Evolutionary conservation across 2,329 filamentous ascomycete genomes (phyloP).

Genomic region (Ophiostoma ips): DNA sequence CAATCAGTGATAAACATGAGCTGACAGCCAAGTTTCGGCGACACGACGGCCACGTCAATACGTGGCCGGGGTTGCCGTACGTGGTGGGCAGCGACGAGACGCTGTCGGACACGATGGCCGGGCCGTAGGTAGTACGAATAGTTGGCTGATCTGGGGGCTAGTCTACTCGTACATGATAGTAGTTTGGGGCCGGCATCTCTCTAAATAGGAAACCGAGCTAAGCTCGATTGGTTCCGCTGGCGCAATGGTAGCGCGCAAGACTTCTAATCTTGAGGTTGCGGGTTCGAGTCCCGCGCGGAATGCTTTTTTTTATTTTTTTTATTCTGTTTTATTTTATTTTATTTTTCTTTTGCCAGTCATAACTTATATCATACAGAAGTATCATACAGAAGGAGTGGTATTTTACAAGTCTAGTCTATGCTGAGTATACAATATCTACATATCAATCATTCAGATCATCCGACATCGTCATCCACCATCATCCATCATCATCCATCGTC

Average conservation of each 20-base stretch:
- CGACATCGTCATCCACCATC: too few species aligned
- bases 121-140: too few species aligned
- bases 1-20: too few species aligned
- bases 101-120: constrained; percentile 32
- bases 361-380: too few species aligned
- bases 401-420: not conserved
- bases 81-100: constrained; percentile 38
- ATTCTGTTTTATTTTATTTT: not conserved
- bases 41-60: too few species aligned
- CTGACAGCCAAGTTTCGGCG: constrained; percentile 31
- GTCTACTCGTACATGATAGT: not conserved
- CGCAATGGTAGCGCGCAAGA: constrained; percentile 4
- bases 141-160: too few species aligned
- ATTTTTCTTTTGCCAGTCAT: not conserved
- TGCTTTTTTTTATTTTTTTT: not conserved
- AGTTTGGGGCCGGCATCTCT: not conserved
- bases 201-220: not conserved
- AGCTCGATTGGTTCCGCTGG: constrained; percentile 1
- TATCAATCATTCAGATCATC: too few species aligned
- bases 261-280: constrained; percentile 1
- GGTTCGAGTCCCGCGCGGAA: constrained; percentile 3
- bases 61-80: constrained; percentile 38
- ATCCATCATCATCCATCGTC: too few species aligned
- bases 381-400: too few species aligned
- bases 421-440: too few species aligned